Conservation (phyloP, 441 rosid genomes). For the California macrophylla region DNA sequence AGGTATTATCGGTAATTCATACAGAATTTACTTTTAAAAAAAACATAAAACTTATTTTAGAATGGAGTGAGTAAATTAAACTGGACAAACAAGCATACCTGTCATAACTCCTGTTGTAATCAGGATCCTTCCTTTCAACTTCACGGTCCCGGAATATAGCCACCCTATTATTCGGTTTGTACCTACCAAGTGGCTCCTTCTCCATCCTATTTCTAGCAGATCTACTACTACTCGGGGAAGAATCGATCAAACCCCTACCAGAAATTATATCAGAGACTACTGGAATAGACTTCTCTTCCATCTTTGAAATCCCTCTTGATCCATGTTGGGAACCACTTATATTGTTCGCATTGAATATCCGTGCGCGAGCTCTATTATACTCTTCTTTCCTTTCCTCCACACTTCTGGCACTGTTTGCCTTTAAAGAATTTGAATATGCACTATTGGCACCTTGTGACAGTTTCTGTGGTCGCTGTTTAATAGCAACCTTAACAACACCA, state of each 20-base stretch:
- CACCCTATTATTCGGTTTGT: slow-evolving; percentile 45
- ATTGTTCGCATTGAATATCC: slow-evolving; percentile 51
- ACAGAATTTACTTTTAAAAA: too few relatives aligned
- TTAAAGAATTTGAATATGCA: slow-evolving; percentile 38
- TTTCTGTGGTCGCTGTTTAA: slow-evolving; percentile 67
- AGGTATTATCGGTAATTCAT: too few relatives aligned
- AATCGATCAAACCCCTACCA: slow-evolving; percentile 38
- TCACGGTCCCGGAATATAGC: slow-evolving; percentile 83
- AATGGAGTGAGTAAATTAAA: background rate
- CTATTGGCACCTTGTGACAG: slow-evolving; percentile 26
- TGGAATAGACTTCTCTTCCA: slow-evolving; percentile 39
- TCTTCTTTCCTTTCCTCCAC: slow-evolving; percentile 85
- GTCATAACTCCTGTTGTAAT: slow-evolving; percentile 69
- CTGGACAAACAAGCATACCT: slow-evolving; percentile 29
- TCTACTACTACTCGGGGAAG: slow-evolving; percentile 42
- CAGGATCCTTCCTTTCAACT: slow-evolving; percentile 67
- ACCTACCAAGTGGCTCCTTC: slow-evolving; percentile 51
- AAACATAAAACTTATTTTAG: too few relatives aligned
- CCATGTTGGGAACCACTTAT: slow-evolving; percentile 25
- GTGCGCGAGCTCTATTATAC: slow-evolving; percentile 67
- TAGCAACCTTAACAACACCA: slow-evolving; percentile 51
- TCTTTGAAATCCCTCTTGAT: slow-evolving; percentile 29
- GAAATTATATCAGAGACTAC: slow-evolving; percentile 35
- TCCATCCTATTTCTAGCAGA: slow-evolving; percentile 51
- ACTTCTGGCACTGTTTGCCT: slow-evolving; percentile 45